These are phyloP conservation scores for Sarcomyxa edulis DNA, from an alignment of 768 basidiomycete genomes.

Conservation along the genomic window DNA sequence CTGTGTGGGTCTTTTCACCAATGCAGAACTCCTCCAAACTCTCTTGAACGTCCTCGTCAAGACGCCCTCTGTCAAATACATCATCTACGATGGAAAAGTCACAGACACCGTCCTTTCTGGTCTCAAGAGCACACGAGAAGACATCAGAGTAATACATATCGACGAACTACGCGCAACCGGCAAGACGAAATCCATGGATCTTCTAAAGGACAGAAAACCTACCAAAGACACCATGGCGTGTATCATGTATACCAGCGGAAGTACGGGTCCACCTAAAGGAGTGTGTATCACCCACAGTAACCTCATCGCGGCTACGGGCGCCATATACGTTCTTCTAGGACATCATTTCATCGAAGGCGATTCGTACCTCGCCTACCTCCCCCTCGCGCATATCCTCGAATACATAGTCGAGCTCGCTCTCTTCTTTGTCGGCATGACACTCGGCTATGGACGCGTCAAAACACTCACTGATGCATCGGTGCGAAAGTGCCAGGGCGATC, in stretches of 20 bases:
- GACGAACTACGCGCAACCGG: conserved; percentile 73
- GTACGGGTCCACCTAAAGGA: conserved; percentile 92
- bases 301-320: conserved; percentile 81
- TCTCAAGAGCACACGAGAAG: conserved; percentile 49
- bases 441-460: conserved; percentile 91
- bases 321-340: conserved; percentile 66
- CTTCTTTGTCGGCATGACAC: conserved; percentile 70
- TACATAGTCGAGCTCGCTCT: conserved; percentile 86
- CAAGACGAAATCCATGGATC: conserved; percentile 43
- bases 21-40: conserved; percentile 82
- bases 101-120: conserved; percentile 47
- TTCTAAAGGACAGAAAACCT: conserved; percentile 42
- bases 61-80: conserved; percentile 68
- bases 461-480: conserved; percentile 95
- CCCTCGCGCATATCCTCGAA: conserved; percentile 93
- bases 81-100: conserved; percentile 84
- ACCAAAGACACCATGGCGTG: conserved; percentile 39
- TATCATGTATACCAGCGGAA: conserved; percentile 78
- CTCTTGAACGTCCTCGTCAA: conserved; percentile 66
- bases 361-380: conserved; percentile 85
- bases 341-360: conserved; percentile 58
- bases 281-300: conserved; percentile 87
- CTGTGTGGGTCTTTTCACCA: conserved; percentile 84
- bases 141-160: conserved; percentile 56
- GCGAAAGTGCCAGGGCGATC: conserved; percentile 80